phyloP scores from a whole-genome alignment of 352 stramenopile genomes.

The Peronospora destructor region DNA sequence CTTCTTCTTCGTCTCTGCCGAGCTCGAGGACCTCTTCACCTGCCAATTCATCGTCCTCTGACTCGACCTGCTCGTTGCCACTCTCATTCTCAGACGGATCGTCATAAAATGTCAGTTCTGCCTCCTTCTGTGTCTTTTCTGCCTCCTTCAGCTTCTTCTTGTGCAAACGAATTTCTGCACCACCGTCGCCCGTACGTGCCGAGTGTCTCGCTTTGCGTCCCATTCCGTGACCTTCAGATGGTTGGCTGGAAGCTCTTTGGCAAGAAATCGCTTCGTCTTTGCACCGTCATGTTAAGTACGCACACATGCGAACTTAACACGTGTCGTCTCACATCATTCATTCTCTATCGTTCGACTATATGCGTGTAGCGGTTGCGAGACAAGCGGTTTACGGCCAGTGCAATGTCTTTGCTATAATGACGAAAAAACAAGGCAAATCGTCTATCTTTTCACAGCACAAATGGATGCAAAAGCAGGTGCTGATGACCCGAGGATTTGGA shows the following conservation, averaged over 20 bases:
- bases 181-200: constrained; percentile 69
- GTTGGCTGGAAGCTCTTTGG: neutral
- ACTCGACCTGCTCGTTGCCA: constrained; percentile 45
- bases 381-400: constrained; percentile 9
- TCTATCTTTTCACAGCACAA: constrained; percentile 4
- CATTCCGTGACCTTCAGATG: constrained; percentile 27
- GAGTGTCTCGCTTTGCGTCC: constrained; percentile 63
- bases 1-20: constrained; percentile 36
- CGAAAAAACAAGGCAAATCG: constrained; percentile 2
- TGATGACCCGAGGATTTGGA: constrained; percentile 5
- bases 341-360: neutral
- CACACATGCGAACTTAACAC: constrained; percentile 7
- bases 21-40: constrained; percentile 71
- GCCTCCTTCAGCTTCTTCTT: constrained; percentile 59
- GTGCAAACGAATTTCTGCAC: constrained; percentile 58
- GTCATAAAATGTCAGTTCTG: constrained; percentile 81
- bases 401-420: constrained; percentile 1
- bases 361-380: constrained; percentile 12
- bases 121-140: constrained; percentile 47
- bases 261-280: neutral
- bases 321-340: neutral
- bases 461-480: constrained; percentile 1
- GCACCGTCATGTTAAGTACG: neutral
- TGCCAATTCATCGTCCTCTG: constrained; percentile 50
- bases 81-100: constrained; percentile 75